Evolutionary conservation across 176 grass and related monocot species (phyloP).

Genomic region (Triticum aestivum): IWGSC_CS_RefSeq_v2.1 NC_057806.1:668633885-668634384

Average conservation of each 20-base stretch:
- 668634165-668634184: not conserved
- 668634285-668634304: not conserved
- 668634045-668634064: slow-evolving; percentile 29
- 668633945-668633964: not conserved
- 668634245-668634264: slow-evolving; percentile 23
- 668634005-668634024: slow-evolving; percentile 1
- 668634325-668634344: slow-evolving; percentile 44
- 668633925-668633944: too few species aligned
- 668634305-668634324: not conserved
- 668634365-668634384: slow-evolving; percentile 86
- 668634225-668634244: not conserved
- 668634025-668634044: slow-evolving; percentile 1
- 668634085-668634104: not conserved
- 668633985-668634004: not conserved
- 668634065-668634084: not conserved
- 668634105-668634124: not conserved
- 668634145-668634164: not conserved
- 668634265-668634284: not conserved
- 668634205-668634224: not conserved
- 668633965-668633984: not conserved
- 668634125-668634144: not conserved
- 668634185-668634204: not conserved
- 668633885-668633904: not conserved
- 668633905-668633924: not conserved
- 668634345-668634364: slow-evolving; percentile 44